Conservation (phyloP, 257 asterid genomes). For the Ocimum tenuiflorum region DNA sequence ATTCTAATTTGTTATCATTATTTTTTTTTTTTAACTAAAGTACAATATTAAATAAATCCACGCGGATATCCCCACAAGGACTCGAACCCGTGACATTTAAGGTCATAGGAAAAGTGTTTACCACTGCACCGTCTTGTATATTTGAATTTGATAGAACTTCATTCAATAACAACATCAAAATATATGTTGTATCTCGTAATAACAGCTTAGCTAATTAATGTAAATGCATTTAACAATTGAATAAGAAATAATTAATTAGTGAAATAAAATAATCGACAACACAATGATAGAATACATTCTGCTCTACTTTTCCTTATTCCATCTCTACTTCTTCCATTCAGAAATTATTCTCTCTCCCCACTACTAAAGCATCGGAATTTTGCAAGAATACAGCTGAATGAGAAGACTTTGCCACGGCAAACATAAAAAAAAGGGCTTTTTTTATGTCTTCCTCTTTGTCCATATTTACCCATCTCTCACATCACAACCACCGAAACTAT, state of each 20-base stretch:
- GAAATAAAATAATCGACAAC: not conserved
- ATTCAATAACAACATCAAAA: no score
- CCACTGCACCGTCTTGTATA: no score
- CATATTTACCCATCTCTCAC: not conserved
- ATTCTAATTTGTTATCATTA: no score
- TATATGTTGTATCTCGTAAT: no score
- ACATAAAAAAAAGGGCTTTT: not conserved
- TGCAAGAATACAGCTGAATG: not conserved
- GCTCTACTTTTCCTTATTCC: not conserved
- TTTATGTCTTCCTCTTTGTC: not conserved
- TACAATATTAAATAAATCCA: no score
- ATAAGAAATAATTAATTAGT: not conserved
- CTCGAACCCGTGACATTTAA: no score
- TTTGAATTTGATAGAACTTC: no score
- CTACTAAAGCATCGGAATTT: not conserved
- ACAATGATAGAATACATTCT: not conserved
- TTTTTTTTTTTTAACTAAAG: no score
- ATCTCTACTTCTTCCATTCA: not conserved
- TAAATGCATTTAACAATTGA: no score
- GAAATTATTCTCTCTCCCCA: not conserved
- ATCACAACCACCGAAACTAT: not conserved
- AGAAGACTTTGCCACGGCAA: not conserved
- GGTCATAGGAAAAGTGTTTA: no score
- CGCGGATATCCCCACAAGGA: no score
- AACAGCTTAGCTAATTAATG: no score